Base-by-base conservation (phyloP, 768 basidiomycete species). In the Leccinum obscurum region DNA sequence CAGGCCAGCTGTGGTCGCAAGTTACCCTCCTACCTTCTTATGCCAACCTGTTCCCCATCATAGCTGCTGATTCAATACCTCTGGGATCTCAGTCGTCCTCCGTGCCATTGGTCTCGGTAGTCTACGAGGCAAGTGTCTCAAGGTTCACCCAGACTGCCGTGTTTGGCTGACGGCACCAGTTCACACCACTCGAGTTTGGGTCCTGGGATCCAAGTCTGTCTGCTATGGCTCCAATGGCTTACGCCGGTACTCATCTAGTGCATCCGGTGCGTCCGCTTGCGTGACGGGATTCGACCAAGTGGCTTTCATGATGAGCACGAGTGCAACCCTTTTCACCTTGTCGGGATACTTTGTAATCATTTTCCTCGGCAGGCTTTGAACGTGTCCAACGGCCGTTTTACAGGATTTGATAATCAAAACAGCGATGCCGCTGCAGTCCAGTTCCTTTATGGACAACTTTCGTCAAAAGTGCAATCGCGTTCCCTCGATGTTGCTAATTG, bases 281-380 rank as follows among this genome's bases (percentile, higher is more conserved):
- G 85, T 86, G 13, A 83, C 81, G 5, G 86, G 85, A 6, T 93
- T 92, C 65, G 90, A 93, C 68, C 88, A 89, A 70, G 83, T 81
- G 0, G 82, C 81, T 0, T 93, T 91, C 69, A 70, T 93, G 35
- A 87, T 91, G 79, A 92, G 89, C 9, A 84, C 84, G 3, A 91
- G 90, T 39, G 83, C 89, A 17, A 87, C 82, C 64, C 69, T 89
- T 26, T 90, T 90, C 74, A 86, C 86, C 11, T 58, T 20, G 0
- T 26, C 3, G 30, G 10, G 20, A 6, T 32, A 37, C 39, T 44
- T 61, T 37, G 60, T 26, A 13, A 55, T 58, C 15, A 50, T 51
- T 17, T 49, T 9, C n/a, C 64, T 28, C 58, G 83, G 83, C 80
- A 84, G 82, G 72, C 79, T 24, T 64, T 85, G 2, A 77, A 87